Conservation (phyloP, 495 filamentous ascomycete species). For the Xylaria castorea region DNA sequence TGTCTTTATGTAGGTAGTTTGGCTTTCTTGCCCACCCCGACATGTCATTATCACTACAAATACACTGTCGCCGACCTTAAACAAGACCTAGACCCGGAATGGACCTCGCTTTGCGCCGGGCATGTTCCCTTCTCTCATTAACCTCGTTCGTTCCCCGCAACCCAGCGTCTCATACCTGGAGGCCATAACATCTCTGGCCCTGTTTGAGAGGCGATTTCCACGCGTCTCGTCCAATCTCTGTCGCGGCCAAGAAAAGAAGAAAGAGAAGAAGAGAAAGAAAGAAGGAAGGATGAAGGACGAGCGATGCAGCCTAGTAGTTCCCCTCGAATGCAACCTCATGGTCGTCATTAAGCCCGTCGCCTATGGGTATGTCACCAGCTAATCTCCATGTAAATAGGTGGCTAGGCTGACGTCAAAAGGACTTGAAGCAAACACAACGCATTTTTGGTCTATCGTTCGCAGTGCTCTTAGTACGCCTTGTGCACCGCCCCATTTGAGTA, state of each 20-base stretch:
- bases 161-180: not conserved
- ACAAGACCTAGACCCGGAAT: not conserved
- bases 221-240: constrained; percentile 3
- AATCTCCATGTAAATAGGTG: constrained; percentile 29
- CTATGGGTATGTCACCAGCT: constrained; percentile 21
- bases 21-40: not conserved
- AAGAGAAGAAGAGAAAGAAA: constrained; percentile 16
- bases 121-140: constrained; percentile 24
- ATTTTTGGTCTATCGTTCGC: constrained; percentile 29
- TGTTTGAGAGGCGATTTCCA: constrained; percentile 14
- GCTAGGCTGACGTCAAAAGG: constrained; percentile 19
- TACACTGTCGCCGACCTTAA: constrained; percentile 19
- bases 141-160: constrained; percentile 32
- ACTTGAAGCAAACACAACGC: constrained; percentile 29
- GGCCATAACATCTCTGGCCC: constrained; percentile 22
- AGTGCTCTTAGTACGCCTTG: constrained; percentile 31
- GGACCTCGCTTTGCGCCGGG: constrained; percentile 5
- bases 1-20: constrained; percentile 5
- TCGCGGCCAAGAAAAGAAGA: constrained; percentile 8
- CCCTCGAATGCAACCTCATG: constrained; percentile 29
- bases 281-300: not conserved
- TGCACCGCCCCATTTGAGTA: constrained; percentile 19
- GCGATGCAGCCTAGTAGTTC: not conserved
- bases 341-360: constrained; percentile 18
- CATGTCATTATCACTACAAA: constrained; percentile 27